Evolutionary conservation across 108 stramenopile species (phyloP), one percentile per base, ranked within the genome.

Genomic region (Seminavis robusta): DNA sequence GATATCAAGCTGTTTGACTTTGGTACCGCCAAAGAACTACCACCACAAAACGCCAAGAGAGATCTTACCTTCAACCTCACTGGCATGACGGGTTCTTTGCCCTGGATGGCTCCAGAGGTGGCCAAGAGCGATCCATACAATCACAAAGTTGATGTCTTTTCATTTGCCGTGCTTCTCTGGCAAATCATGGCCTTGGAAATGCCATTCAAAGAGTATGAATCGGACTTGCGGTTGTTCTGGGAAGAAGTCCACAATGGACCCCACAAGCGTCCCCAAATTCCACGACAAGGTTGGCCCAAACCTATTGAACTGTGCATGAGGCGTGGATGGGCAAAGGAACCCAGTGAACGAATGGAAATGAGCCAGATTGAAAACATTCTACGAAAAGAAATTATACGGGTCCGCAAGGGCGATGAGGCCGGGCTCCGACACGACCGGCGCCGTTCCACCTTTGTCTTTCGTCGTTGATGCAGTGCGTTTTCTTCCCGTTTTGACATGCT

Each of bases 21-120:
- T 52, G 83, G 83, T 23, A 43, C 81, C n/a, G 76, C 61, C 24
- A 71, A 67, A 30, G 77, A 74, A 58, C 39, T n/a, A n/a, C n/a
- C n/a, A 74, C 15, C 50, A 30, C 27, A 9, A 11, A 16, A 46
- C 8, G 17, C 16, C 13, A 9, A 9, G 16, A 9, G 13, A 17
- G 8, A 19, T 11, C 8, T 15, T 6, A 49, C 26, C n/a, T n/a
- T n/a, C n/a, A 33, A 36, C 19, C 38, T 52, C 21, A 69, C 56
- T 54, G 39, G 69, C 29, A 59, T 69, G 9, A 74, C 67, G 15
- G 73, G 63, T 56, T 42, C 5, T 30, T 75, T 20, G 82, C 74
- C 47, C 26, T 92, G 87, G 54, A 92, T 88, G 86, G 74, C 84
- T 5, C 87, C 86, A 1, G 88, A 89, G 62, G 81, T 82, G 11